Evolutionary conservation across 345 rosid genomes (phyloP).

Genomic region (Gossypium australe): DNA sequence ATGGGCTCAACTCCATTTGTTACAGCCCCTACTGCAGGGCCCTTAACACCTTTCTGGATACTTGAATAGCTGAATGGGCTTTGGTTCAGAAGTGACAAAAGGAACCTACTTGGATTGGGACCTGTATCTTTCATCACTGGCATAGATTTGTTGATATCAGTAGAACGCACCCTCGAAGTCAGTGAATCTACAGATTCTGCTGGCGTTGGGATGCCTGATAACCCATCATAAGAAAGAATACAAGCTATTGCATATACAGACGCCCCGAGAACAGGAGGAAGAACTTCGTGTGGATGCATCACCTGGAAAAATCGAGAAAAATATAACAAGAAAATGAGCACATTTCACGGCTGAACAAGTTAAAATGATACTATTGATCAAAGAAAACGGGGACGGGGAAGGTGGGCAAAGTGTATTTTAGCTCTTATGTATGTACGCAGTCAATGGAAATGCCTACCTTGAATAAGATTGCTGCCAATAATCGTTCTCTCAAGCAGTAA

Average conservation of each 20-base stretch:
- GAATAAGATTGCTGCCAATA: slow-evolving; percentile 64
- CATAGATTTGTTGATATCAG: slow-evolving; percentile 30
- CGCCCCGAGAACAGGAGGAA: slow-evolving; percentile 67
- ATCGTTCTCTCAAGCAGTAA: slow-evolving; percentile 79
- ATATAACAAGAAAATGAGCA: slow-evolving; percentile 2
- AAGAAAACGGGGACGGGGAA: background rate
- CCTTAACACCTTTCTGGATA: slow-evolving; percentile 10
- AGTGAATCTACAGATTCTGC: slow-evolving; percentile 34
- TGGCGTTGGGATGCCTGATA: slow-evolving; percentile 38
- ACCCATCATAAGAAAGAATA: slow-evolving; percentile 60
- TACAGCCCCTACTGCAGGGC: slow-evolving; percentile 8
- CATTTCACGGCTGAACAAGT: background rate
- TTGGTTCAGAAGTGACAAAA: background rate
- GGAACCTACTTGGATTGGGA: slow-evolving; percentile 19
- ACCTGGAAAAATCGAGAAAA: slow-evolving; percentile 38
- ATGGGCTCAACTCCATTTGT: background rate
- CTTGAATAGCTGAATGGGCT: background rate
- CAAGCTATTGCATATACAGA: slow-evolving; percentile 49
- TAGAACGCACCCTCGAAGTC: slow-evolving; percentile 40
- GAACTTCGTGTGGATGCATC: slow-evolving; percentile 42
- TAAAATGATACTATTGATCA: background rate
- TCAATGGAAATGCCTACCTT: slow-evolving; percentile 39
- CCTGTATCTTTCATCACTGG: slow-evolving; percentile 3
- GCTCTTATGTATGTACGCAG: background rate
- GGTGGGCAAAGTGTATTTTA: background rate